Conservation (phyloP, 148 eudicot genomes). For the Rhododendron ovatum region DNA sequence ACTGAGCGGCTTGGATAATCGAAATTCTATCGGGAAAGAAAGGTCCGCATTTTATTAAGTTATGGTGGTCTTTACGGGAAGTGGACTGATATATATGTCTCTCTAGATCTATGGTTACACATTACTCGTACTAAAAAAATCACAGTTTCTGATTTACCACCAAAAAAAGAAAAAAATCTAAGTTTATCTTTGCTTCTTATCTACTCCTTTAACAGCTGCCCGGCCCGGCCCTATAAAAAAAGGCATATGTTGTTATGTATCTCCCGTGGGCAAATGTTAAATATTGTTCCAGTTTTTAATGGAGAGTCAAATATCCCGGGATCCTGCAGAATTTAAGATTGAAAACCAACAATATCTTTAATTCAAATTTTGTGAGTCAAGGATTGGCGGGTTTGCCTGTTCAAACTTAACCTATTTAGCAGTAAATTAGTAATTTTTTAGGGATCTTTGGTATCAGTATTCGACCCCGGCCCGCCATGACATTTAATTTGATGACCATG, state of each 20-base stretch:
- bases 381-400: background rate
- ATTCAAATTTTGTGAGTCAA: background rate
- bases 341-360: background rate
- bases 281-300: background rate
- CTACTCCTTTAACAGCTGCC: no score
- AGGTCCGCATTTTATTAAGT: no score
- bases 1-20: no score
- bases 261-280: background rate
- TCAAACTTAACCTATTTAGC: background rate
- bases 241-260: background rate
- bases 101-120: background rate
- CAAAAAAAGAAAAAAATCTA: no score
- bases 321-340: background rate
- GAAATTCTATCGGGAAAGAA: no score
- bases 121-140: no score
- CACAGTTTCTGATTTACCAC: no score
- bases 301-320: background rate
- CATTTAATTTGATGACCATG: background rate
- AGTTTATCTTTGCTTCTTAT: no score
- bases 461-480: background rate
- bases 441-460: background rate
- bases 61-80: no score
- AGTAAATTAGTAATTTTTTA: no score
- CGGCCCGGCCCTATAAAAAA: background rate
- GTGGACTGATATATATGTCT: no score